These are phyloP conservation scores for Fusarium sp. DNA, from an alignment of 2,329 filamentous ascomycete species.

Conservation along the genomic window DNA sequence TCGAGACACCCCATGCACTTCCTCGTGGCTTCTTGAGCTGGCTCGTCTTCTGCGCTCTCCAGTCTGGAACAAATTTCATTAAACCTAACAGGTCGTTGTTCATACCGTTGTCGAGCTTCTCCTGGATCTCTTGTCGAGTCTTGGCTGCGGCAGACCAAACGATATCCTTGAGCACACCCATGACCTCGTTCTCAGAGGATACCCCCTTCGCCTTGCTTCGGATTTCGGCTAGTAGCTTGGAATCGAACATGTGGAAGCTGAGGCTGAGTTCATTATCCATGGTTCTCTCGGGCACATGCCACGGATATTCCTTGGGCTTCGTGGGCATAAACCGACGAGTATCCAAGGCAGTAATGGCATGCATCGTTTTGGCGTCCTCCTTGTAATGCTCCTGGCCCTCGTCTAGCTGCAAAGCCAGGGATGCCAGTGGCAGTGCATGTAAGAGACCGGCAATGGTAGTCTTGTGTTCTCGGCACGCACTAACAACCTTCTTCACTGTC, in stretches of 20 bases:
- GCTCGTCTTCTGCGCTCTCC: constrained; percentile 29
- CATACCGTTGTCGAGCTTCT: constrained; percentile 30
- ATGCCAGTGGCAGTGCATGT: constrained; percentile 39
- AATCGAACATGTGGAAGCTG: constrained; percentile 21
- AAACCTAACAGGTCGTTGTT: constrained; percentile 41
- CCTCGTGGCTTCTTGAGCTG: constrained; percentile 39
- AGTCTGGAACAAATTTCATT: constrained; percentile 43
- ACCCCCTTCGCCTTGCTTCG: constrained; percentile 29
- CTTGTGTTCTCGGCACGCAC: constrained; percentile 40
- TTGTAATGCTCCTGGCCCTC: constrained; percentile 15
- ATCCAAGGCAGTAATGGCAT: constrained; percentile 33
- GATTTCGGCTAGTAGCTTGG: constrained; percentile 18
- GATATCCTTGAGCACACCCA: constrained; percentile 26
- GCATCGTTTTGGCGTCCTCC: constrained; percentile 27
- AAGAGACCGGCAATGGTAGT: constrained; percentile 48
- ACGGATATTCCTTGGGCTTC: constrained; percentile 18
- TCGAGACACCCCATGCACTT: constrained; percentile 41
- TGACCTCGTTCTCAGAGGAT: constrained; percentile 18
- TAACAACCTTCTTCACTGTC: constrained; percentile 32
- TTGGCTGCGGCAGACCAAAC: constrained; percentile 25
- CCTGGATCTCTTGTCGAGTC: constrained; percentile 27
- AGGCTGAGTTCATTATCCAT: constrained; percentile 36
- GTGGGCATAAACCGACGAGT: constrained; percentile 32
- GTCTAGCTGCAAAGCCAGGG: constrained; percentile 34
- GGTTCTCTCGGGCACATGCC: constrained; percentile 31